Evolutionary conservation across 225 moss, liverwort and hornwort genomes (phyloP).

Genomic region (Thuidium tamariscinum): DNA sequence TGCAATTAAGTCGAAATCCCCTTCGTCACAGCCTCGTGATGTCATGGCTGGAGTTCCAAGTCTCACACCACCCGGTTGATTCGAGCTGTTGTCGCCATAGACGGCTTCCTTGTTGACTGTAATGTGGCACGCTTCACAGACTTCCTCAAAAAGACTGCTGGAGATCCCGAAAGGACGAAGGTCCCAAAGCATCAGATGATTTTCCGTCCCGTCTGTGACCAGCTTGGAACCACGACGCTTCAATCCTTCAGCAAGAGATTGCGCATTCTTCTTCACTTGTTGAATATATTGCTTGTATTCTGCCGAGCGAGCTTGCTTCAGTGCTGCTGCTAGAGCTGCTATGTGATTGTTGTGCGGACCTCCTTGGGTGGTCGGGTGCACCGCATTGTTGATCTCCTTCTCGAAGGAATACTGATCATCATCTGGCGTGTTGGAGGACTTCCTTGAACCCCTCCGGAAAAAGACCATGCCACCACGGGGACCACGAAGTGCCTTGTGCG

Average conservation of each 20-base stretch:
- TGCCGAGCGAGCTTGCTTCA: conserved; percentile 46
- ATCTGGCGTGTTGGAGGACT: not conserved
- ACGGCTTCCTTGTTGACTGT: conserved; percentile 77
- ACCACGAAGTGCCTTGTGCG: conserved; percentile 81
- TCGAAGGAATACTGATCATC: conserved; percentile 37
- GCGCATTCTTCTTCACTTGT: conserved; percentile 75
- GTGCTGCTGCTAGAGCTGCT: conserved; percentile 71
- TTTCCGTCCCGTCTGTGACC: conserved; percentile 88
- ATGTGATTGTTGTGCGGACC: conserved; percentile 90
- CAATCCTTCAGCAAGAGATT: conserved; percentile 52
- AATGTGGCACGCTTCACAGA: conserved; percentile 81
- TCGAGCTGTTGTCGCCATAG: conserved; percentile 60
- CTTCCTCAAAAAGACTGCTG: conserved; percentile 67
- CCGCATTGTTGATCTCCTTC: conserved; percentile 73
- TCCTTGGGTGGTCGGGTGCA: conserved; percentile 76
- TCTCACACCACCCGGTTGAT: conserved; percentile 65
- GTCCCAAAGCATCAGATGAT: conserved; percentile 82
- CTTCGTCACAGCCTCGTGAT: conserved; percentile 11
- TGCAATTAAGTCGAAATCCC: conserved; percentile 35
- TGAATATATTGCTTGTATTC: conserved; percentile 63
- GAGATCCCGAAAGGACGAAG: conserved; percentile 71
- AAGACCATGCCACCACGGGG: conserved; percentile 85
- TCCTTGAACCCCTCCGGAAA: conserved; percentile 51
- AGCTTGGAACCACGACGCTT: conserved; percentile 63
- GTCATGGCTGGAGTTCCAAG: conserved; percentile 58